Evolutionary conservation across 208 protist genomes (phyloP).

Genomic region (Trypanosoma conorhini): DNA sequence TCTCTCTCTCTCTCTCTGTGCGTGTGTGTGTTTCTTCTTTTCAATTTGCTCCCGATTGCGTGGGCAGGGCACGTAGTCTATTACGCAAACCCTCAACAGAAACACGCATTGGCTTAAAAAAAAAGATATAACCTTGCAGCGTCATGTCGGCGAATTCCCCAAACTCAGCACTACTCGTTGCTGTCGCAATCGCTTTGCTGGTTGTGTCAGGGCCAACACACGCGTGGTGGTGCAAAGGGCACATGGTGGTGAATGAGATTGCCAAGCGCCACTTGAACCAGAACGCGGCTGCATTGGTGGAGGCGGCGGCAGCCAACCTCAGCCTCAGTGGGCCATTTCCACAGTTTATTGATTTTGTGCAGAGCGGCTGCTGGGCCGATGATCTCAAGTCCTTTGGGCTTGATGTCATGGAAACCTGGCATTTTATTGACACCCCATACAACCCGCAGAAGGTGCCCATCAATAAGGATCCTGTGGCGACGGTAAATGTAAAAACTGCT

Average conservation of each 20-base stretch:
- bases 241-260: constrained; percentile 89
- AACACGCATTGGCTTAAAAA: not conserved
- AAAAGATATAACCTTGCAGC: constrained; percentile 43
- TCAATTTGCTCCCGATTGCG: not conserved
- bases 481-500: constrained; percentile 38
- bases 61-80: not conserved
- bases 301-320: constrained; percentile 37
- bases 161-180: not conserved
- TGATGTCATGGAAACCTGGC: constrained; percentile 66
- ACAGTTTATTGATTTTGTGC: constrained; percentile 55
- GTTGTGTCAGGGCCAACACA: constrained; percentile 17
- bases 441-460: constrained; percentile 51
- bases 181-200: constrained; percentile 22
- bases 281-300: constrained; percentile 34
- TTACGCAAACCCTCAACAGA: not conserved
- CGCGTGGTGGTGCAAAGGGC: constrained; percentile 76
- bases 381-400: constrained; percentile 69
- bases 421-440: constrained; percentile 73
- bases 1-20: not conserved
- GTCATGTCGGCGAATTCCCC: not conserved
- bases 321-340: constrained; percentile 62
- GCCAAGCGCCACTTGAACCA: constrained; percentile 49
- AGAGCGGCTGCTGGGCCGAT: constrained; percentile 82
- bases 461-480: constrained; percentile 18
- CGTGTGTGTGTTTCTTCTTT: constrained; percentile 15